A percentile compares a stretch with the other conserved stretches of the same genome.
These are phyloP conservation scores for Metschnikowia sp. DNA, from an alignment of 805 yeast species.

Conservation along the genomic window DNA sequence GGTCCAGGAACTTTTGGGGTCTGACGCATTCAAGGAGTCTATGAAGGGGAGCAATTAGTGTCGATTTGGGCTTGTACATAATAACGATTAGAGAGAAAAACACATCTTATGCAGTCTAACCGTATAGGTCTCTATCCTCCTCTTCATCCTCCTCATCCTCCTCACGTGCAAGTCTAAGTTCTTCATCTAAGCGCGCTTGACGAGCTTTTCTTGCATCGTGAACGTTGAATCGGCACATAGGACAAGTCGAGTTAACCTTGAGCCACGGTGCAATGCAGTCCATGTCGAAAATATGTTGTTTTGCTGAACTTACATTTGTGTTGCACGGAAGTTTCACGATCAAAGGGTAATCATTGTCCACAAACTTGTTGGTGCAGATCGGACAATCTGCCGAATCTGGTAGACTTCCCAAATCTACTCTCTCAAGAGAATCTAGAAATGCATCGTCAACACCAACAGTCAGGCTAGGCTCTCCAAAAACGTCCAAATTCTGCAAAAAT, in stretches of 20 bases:
- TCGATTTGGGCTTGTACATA: constrained; percentile 8
- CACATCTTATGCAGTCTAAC: constrained; percentile 29
- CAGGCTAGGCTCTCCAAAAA: constrained; percentile 1
- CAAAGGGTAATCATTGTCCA: constrained; percentile 72
- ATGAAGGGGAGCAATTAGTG: constrained; percentile 24
- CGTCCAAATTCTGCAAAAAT: constrained; percentile 22
- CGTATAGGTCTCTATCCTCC: constrained; percentile 68
- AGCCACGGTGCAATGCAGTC: constrained; percentile 94
- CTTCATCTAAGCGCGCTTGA: constrained; percentile 31
- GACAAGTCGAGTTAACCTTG: constrained; percentile 70
- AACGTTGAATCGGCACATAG: constrained; percentile 78
- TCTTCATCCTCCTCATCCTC: constrained; percentile 47
- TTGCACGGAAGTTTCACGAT: constrained; percentile 74
- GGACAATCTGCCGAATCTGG: constrained; percentile 68
- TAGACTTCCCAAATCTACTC: constrained; percentile 43
- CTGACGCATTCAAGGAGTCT: constrained; percentile 65
- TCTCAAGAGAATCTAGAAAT: constrained; percentile 71
- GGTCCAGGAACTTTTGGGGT: constrained; percentile 67
- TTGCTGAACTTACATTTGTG: constrained; percentile 24
- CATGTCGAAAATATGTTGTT: constrained; percentile 72
- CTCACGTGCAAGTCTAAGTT: constrained; percentile 37
- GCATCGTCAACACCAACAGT: constrained; percentile 60
- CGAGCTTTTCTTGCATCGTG: constrained; percentile 34
- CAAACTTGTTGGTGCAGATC: constrained; percentile 73
- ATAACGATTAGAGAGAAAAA: not conserved